Percentiles rank a stretch among this genome's conserved stretches.
phyloP scores from a whole-genome alignment of 2,329 filamentous ascomycete genomes.

The Paraconiothyrium sp. region DNA sequence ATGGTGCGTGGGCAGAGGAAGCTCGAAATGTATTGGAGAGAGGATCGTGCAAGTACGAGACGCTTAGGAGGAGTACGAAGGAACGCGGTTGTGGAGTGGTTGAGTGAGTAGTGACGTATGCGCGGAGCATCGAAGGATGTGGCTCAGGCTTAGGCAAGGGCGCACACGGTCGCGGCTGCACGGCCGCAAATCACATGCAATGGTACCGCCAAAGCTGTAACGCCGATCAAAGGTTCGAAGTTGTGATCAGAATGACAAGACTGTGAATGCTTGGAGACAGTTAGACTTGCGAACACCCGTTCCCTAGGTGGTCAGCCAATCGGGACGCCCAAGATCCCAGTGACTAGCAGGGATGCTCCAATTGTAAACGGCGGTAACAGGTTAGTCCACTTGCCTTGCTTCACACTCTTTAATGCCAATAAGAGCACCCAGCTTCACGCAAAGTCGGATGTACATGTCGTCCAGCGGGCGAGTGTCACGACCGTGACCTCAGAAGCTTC shows the following conservation, averaged over 20 bases:
- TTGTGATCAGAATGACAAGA: background rate
- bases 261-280: background rate
- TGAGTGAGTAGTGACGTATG: background rate
- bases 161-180: background rate
- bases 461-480: too few species aligned
- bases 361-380: background rate
- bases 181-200: background rate
- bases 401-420: too few species aligned
- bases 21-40: background rate
- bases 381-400: too few species aligned
- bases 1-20: constrained; percentile 14
- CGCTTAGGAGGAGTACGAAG: background rate
- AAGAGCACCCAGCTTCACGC: too few species aligned
- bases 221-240: background rate
- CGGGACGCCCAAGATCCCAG: background rate
- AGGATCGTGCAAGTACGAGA: background rate
- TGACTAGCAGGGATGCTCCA: constrained; percentile 4
- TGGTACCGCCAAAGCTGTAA: background rate
- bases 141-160: background rate
- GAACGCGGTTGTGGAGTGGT: background rate
- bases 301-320: background rate
- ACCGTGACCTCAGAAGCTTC: too few species aligned
- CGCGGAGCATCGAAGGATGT: background rate
- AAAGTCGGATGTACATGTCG: too few species aligned
- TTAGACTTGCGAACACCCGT: background rate